phyloP scores from a whole-genome alignment of 805 yeast species.

The Metschnikowia rubicola region DNA sequence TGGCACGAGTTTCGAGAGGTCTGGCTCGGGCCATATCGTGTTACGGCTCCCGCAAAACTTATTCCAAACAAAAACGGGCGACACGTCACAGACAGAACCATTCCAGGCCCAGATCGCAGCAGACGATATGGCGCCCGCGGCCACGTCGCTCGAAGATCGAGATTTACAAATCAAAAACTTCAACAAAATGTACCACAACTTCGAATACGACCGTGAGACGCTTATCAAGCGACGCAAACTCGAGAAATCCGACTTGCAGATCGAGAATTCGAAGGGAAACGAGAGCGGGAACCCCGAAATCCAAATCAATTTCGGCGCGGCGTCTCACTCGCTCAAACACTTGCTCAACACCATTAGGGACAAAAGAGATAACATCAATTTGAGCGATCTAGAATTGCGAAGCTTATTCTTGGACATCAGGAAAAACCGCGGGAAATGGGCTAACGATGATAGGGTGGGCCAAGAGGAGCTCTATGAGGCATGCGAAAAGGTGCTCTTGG shows the following conservation, averaged over 20 bases:
- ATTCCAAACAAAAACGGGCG: slow-evolving; percentile 11
- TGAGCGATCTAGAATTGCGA: slow-evolving; percentile 80
- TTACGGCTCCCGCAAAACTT: slow-evolving; percentile 34
- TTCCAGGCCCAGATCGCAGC: slow-evolving; percentile 11
- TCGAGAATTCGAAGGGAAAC: slow-evolving; percentile 34
- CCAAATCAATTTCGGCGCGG: slow-evolving; percentile 37
- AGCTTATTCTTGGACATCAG: slow-evolving; percentile 88
- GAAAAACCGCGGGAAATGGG: slow-evolving; percentile 96
- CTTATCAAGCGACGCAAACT: slow-evolving; percentile 69
- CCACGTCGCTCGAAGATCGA: slow-evolving; percentile 34
- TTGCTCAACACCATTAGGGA: slow-evolving; percentile 73
- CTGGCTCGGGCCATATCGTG: slow-evolving; percentile 29
- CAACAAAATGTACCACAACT: slow-evolving; percentile 69
- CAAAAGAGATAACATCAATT: slow-evolving; percentile 66
- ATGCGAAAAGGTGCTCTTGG: slow-evolving; percentile 90
- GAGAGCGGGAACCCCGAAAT: slow-evolving; percentile 33
- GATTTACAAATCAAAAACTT: slow-evolving; percentile 54
- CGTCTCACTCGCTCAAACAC: slow-evolving; percentile 59
- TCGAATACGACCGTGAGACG: slow-evolving; percentile 75
- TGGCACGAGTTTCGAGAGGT: slow-evolving; percentile 12
- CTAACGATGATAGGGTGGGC: slow-evolving; percentile 90
- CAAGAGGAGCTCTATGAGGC: slow-evolving; percentile 98
- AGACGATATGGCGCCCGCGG: slow-evolving; percentile 10
- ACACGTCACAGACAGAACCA: slow-evolving; percentile 8
- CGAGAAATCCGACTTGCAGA: slow-evolving; percentile 74